Percentiles rank a stretch among this genome's conserved stretches.
These are phyloP conservation scores for Hyaloscypha hepaticicola DNA, from an alignment of 495 filamentous ascomycete genomes.

Conservation along the genomic window DNA sequence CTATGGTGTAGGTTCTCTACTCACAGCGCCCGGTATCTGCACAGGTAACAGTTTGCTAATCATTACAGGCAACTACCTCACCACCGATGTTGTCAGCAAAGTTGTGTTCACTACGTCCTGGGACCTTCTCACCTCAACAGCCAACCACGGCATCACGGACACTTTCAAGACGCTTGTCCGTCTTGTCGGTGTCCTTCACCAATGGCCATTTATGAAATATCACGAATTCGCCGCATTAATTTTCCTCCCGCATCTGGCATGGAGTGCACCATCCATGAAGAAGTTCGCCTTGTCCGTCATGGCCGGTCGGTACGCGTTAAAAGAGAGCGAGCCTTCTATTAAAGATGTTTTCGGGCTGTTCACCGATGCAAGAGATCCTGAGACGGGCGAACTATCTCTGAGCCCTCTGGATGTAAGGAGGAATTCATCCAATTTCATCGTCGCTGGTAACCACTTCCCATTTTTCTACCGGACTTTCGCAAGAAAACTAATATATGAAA, in stretches of 20 bases:
- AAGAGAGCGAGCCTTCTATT: neutral
- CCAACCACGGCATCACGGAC: neutral
- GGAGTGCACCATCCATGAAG: neutral
- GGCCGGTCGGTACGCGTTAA: neutral
- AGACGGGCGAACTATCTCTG: neutral
- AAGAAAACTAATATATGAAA: neutral
- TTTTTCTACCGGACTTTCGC: neutral
- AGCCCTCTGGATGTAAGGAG: neutral
- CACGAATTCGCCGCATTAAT: neutral
- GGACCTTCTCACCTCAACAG: conserved; percentile 7
- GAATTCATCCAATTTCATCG: neutral
- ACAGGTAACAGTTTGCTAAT: neutral
- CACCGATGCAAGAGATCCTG: conserved; percentile 1
- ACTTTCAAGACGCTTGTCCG: neutral
- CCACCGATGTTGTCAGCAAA: neutral
- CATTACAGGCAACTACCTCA: conserved; percentile 1
- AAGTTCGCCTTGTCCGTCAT: neutral
- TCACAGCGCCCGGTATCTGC: neutral
- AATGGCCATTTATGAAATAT: neutral
- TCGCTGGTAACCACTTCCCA: neutral
- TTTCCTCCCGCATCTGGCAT: conserved; percentile 1
- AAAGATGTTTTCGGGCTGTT: conserved; percentile 6
- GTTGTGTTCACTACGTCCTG: conserved; percentile 7
- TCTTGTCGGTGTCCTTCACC: conserved; percentile 1
- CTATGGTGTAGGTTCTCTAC: conserved; percentile 1